A percentile compares a stretch with the other conserved stretches of the same genome.
Conservation (phyloP, 1,284 basidiomycete genomes). For the Sanguinoderma infundibulare region DNA sequence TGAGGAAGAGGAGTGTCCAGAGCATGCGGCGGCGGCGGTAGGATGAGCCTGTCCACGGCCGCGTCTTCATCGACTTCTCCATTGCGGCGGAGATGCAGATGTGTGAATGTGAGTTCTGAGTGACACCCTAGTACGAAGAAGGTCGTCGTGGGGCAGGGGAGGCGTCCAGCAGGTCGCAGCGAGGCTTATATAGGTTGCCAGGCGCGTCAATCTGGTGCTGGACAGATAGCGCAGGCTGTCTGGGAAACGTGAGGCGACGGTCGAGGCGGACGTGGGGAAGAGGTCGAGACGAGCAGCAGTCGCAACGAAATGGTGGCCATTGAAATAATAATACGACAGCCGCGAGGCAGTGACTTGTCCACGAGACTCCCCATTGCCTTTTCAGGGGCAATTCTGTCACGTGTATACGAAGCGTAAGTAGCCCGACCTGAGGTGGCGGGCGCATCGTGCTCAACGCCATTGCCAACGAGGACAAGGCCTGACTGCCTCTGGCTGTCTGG, state of each 20-base stretch:
- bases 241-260: too few relatives aligned
- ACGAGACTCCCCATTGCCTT: too few relatives aligned
- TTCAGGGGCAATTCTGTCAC: neutral
- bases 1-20: slow-evolving; percentile 35
- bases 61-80: neutral
- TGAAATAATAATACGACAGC: too few relatives aligned
- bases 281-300: neutral
- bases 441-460: neutral
- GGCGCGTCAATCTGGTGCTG: slow-evolving; percentile 3
- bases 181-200: neutral
- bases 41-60: slow-evolving; percentile 30
- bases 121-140: too few relatives aligned
- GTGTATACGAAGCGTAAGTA: neutral
- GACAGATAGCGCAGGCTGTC: neutral
- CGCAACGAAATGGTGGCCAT: neutral
- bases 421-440: neutral
- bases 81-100: neutral
- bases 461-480: neutral
- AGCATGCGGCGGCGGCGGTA: slow-evolving; percentile 51
- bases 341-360: neutral
- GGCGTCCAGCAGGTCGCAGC: neutral
- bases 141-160: neutral
- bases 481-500: neutral
- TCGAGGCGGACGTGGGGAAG: neutral
- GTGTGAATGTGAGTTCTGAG: neutral